phyloP scores from a whole-genome alignment of 345 rosid species.

The Citrus sp. region DNA sequence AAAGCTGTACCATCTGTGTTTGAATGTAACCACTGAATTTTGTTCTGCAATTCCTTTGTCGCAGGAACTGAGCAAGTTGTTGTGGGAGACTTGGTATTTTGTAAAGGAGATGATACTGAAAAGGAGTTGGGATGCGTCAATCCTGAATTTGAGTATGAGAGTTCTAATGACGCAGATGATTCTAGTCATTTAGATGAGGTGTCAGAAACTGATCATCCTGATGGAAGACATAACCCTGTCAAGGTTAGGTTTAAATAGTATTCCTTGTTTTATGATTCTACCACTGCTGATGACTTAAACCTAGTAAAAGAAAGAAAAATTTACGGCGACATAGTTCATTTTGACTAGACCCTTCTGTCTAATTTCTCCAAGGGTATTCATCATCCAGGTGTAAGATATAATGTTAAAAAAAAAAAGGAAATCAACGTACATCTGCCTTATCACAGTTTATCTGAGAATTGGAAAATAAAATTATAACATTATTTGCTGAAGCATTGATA shows the following conservation, averaged over 20 bases:
- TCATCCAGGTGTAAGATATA: neutral
- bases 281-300: neutral
- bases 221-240: slow-evolving; percentile 46
- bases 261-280: neutral
- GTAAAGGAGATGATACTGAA: slow-evolving; percentile 50
- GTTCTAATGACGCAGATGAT: slow-evolving; percentile 39
- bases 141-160: slow-evolving; percentile 44
- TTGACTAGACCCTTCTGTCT: neutral
- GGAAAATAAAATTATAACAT: neutral
- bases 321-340: neutral
- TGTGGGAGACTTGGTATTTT: slow-evolving; percentile 78
- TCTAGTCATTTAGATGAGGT: slow-evolving; percentile 54
- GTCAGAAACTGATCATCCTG: slow-evolving; percentile 50
- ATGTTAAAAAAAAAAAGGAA: neutral
- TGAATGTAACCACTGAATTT: neutral
- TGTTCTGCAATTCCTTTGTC: slow-evolving; percentile 17
- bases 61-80: slow-evolving; percentile 69
- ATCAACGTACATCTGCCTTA: neutral
- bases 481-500: neutral
- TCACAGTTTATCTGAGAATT: neutral
- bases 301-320: neutral
- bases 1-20: slow-evolving; percentile 9
- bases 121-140: slow-evolving; percentile 26
- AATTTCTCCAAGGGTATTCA: neutral
- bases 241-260: slow-evolving; percentile 46